phyloP scores from a whole-genome alignment of 768 basidiomycete species.

The Lactarius evosmus region DNA sequence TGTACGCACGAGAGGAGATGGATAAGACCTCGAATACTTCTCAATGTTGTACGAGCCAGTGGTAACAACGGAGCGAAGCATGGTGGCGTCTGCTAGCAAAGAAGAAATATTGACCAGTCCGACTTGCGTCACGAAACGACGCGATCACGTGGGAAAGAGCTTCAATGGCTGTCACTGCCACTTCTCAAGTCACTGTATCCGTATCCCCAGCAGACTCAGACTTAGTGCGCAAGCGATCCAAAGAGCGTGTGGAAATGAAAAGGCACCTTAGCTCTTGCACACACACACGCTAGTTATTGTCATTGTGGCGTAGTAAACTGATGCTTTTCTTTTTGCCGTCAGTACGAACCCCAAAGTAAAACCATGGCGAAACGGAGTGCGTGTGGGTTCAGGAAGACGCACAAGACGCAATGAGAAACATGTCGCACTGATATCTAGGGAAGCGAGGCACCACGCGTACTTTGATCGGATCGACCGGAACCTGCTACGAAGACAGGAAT shows the following conservation, averaged over 20 bases:
- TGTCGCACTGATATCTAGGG: neutral
- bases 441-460: neutral
- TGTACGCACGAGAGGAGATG: slow-evolving; percentile 29
- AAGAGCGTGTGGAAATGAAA: neutral
- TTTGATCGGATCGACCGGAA: neutral
- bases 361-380: neutral
- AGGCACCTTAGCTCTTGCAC: neutral
- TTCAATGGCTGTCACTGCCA: neutral
- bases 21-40: slow-evolving; percentile 71
- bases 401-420: neutral
- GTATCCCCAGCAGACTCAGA: neutral
- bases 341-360: neutral
- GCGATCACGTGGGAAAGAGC: slow-evolving; percentile 13
- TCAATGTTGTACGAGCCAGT: slow-evolving; percentile 53
- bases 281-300: neutral
- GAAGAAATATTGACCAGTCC: neutral
- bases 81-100: slow-evolving; percentile 11
- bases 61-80: slow-evolving; percentile 55
- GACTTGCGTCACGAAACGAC: neutral
- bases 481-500: slow-evolving; percentile 1
- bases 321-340: neutral
- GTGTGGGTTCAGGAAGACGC: slow-evolving; percentile 5
- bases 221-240: neutral
- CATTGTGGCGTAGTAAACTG: neutral
- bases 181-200: neutral